Percentiles rank a stretch among this genome's conserved stretches.
phyloP scores from a whole-genome alignment of 2,329 filamentous ascomycete species.

The Neophaeococcomyces aloes region DNA sequence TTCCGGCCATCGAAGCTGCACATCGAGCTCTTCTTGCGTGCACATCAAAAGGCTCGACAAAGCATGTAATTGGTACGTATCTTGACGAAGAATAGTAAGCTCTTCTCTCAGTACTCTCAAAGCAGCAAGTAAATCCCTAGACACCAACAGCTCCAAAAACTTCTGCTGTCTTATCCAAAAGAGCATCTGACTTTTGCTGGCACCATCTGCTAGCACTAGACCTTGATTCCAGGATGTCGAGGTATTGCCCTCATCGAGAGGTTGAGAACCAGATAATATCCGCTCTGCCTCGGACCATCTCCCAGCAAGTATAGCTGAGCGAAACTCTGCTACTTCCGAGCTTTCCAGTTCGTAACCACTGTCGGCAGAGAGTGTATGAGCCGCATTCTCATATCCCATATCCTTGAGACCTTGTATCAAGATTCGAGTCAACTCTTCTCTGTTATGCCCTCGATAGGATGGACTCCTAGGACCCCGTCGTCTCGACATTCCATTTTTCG shows the following conservation, averaged over 20 bases:
- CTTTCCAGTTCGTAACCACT: slow-evolving; percentile 85
- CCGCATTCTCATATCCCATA: slow-evolving; percentile 72
- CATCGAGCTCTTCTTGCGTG: slow-evolving; percentile 62
- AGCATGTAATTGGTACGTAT: slow-evolving; percentile 65
- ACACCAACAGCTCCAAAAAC: slow-evolving; percentile 80
- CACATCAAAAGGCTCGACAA: slow-evolving; percentile 89
- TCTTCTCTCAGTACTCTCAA: slow-evolving; percentile 77
- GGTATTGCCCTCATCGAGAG: slow-evolving; percentile 19
- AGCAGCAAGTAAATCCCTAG: slow-evolving; percentile 60
- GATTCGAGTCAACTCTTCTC: slow-evolving; percentile 86
- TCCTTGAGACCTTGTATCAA: slow-evolving; percentile 84
- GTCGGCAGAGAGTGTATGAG: slow-evolving; percentile 62
- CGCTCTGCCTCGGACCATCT: slow-evolving; percentile 78
- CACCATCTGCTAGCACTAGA: slow-evolving; percentile 62
- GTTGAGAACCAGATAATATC: slow-evolving; percentile 47
- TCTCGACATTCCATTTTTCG: slow-evolving; percentile 32
- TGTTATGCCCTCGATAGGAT: slow-evolving; percentile 71
- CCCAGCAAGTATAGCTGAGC: slow-evolving; percentile 67
- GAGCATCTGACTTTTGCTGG: slow-evolving; percentile 68
- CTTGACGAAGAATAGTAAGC: slow-evolving; percentile 73
- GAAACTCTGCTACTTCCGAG: slow-evolving; percentile 73
- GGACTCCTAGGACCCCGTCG: slow-evolving; percentile 24
- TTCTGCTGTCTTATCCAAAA: slow-evolving; percentile 90
- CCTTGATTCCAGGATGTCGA: slow-evolving; percentile 31
- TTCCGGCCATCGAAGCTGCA: slow-evolving; percentile 75